Percentiles rank a stretch among this genome's conserved stretches.
These are phyloP conservation scores for Suhomyces coccinellae DNA, from an alignment of 1,139 yeast species.

Conservation along the genomic window DNA sequence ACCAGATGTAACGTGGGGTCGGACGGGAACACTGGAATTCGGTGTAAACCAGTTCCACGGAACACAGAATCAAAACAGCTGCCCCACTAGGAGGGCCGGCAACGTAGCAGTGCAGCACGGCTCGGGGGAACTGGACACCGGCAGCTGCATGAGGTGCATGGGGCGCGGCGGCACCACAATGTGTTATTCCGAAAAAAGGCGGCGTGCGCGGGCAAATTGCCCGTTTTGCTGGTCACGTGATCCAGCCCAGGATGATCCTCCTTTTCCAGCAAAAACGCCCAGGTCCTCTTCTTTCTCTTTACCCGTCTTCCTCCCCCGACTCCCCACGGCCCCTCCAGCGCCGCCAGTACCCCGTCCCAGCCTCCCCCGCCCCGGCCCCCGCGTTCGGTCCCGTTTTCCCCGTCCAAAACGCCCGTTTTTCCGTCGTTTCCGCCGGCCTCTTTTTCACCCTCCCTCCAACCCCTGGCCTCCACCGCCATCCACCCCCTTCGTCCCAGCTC, in stretches of 20 bases:
- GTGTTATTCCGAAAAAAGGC: background rate
- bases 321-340: background rate
- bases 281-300: background rate
- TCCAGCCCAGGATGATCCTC: background rate
- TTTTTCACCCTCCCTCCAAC: background rate
- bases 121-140: too few relatives aligned
- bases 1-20: background rate
- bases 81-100: background rate
- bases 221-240: background rate
- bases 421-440: background rate
- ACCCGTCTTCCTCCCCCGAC: background rate
- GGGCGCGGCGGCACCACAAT: too few relatives aligned
- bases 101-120: background rate
- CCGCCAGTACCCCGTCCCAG: background rate
- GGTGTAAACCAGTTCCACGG: too few relatives aligned
- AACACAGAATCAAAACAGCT: too few relatives aligned
- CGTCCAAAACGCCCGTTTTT: background rate
- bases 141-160: too few relatives aligned
- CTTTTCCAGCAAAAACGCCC: background rate
- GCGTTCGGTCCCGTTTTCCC: background rate
- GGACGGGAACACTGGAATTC: too few relatives aligned
- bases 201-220: background rate
- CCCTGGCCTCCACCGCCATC: too few relatives aligned
- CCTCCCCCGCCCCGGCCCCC: background rate
- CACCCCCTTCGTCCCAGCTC: too few relatives aligned